phyloP scores from a whole-genome alignment of 2,329 filamentous ascomycete genomes.

The Xylariaceae sp. region DNA sequence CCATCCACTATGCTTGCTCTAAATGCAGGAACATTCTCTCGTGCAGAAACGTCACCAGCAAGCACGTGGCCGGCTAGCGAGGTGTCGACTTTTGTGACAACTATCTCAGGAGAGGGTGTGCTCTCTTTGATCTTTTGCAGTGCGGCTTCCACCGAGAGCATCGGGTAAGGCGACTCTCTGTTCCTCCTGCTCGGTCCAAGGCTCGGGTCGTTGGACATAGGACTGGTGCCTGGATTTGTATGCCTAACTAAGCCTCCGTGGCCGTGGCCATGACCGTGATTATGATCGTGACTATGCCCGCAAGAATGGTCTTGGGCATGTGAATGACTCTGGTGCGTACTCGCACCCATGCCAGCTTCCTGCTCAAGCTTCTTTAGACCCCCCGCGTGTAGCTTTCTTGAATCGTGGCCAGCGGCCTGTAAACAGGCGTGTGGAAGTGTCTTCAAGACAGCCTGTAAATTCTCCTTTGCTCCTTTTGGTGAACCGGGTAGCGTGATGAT shows the following conservation, averaged over 20 bases:
- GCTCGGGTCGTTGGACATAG: conserved; percentile 58
- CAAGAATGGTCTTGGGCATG: conserved; percentile 33
- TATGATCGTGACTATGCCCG: conserved; percentile 45
- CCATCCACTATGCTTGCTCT: conserved; percentile 95
- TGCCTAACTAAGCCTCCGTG: conserved; percentile 71
- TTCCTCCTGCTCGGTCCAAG: conserved; percentile 68
- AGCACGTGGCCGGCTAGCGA: conserved; percentile 73
- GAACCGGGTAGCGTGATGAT: conserved; percentile 91
- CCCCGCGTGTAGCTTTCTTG: conserved; percentile 73
- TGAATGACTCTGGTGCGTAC: conserved; percentile 26
- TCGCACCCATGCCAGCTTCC: conserved; percentile 64
- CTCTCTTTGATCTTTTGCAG: conserved; percentile 69
- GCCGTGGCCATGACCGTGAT: conserved; percentile 56
- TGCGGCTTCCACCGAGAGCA: conserved; percentile 83
- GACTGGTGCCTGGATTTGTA: conserved; percentile 59
- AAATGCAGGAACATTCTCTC: conserved; percentile 87
- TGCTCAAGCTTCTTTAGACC: conserved; percentile 80
- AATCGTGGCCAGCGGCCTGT: conserved; percentile 81
- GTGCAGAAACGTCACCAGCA: conserved; percentile 76
- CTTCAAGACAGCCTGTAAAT: conserved; percentile 82
- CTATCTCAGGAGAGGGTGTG: conserved; percentile 61
- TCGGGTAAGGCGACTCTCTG: conserved; percentile 85
- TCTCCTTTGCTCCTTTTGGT: conserved; percentile 92
- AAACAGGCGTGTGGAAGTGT: conserved; percentile 93
- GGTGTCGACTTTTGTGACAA: conserved; percentile 60